A percentile compares a stretch with the other conserved stretches of the same genome.
phyloP scores from a whole-genome alignment of 306 rosid genomes.

The Vicia villosa region DNA sequence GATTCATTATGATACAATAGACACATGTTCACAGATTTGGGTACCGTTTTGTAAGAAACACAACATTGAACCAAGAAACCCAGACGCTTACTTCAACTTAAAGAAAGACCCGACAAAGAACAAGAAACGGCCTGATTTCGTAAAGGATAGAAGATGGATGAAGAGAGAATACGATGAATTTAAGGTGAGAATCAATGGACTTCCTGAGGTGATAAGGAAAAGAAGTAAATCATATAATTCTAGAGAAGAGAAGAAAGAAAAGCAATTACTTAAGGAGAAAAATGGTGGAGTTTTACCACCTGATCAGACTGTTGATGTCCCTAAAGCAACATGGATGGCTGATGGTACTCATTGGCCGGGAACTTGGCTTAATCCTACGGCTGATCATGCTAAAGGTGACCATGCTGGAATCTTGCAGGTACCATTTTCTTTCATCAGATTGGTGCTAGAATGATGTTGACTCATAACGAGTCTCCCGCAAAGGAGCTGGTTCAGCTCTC shows the following conservation, averaged over 20 bases:
- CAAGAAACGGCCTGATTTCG: constrained; percentile 74
- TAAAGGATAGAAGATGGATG: constrained; percentile 86
- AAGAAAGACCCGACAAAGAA: constrained; percentile 80
- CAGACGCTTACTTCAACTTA: constrained; percentile 72
- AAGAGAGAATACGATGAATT: constrained; percentile 93
- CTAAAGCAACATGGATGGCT: constrained; percentile 88
- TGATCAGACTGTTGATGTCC: constrained; percentile 31
- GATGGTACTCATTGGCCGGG: constrained; percentile 95
- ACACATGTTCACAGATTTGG: constrained; percentile 55
- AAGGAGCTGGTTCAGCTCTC: no score
- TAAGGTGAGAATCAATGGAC: constrained; percentile 84
- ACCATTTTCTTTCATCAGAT: constrained; percentile 3
- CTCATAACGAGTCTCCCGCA: no score
- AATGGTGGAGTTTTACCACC: constrained; percentile 54
- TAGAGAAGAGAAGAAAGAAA: constrained; percentile 65
- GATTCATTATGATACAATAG: not conserved
- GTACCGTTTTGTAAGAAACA: constrained; percentile 88
- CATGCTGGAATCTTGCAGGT: constrained; percentile 92
- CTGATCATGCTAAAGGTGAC: constrained; percentile 82
- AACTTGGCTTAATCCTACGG: constrained; percentile 56
- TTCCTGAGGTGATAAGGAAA: constrained; percentile 58
- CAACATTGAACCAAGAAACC: constrained; percentile 77
- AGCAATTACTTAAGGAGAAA: constrained; percentile 51
- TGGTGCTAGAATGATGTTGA: not conserved
- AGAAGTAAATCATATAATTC: constrained; percentile 56